Evolutionary conservation across 257 asterid genomes (phyloP).

Genomic region (Scutellaria barbata): DNA sequence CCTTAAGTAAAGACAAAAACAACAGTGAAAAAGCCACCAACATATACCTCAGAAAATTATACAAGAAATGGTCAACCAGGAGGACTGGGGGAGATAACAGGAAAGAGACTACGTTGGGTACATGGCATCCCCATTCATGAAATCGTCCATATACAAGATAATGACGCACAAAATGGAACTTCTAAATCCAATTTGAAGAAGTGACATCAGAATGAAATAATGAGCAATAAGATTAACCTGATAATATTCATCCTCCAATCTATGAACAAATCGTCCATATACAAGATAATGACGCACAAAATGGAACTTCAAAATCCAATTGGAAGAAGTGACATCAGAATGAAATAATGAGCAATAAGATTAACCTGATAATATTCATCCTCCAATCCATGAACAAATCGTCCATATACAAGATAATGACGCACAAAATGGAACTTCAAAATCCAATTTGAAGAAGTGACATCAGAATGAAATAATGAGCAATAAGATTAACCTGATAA

Average conservation of each 20-base stretch:
- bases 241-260: constrained; percentile 89
- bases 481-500: constrained; percentile 56
- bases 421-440: constrained; percentile 7
- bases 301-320: constrained; percentile 14
- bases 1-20: constrained; percentile 57
- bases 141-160: constrained; percentile 10
- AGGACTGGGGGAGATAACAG: neutral
- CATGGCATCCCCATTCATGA: constrained; percentile 3
- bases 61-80: neutral
- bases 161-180: constrained; percentile 15
- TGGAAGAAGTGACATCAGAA: constrained; percentile 27
- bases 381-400: constrained; percentile 73
- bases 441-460: constrained; percentile 25
- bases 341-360: constrained; percentile 27
- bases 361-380: constrained; percentile 83
- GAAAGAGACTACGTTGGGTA: neutral
- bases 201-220: constrained; percentile 26
- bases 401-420: constrained; percentile 14
- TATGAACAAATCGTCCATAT: constrained; percentile 11
- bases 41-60: constrained; percentile 31
- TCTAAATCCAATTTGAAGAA: constrained; percentile 18
- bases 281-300: constrained; percentile 15
- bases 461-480: constrained; percentile 27
- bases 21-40: constrained; percentile 36
- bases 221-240: constrained; percentile 53